These are phyloP conservation scores for Acer campestre DNA, from an alignment of 345 rosid genomes.

Conservation along the genomic window DNA sequence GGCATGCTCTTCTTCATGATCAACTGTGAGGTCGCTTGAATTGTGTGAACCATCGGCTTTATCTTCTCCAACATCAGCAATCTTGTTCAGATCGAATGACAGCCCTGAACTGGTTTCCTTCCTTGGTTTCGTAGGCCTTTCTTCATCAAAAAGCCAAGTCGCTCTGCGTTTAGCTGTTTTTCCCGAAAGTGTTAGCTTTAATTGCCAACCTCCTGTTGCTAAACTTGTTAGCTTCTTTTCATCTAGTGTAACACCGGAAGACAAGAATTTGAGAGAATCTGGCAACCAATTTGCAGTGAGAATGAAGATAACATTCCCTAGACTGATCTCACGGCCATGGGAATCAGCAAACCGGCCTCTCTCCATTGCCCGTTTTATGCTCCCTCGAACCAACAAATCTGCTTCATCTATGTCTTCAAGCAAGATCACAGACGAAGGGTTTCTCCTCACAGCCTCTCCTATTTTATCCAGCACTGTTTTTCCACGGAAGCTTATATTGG, in stretches of 20 bases:
- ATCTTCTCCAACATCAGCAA: constrained; percentile 62
- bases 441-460: constrained; percentile 76
- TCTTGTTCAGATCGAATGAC: constrained; percentile 81
- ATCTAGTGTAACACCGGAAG: constrained; percentile 41
- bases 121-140: constrained; percentile 56
- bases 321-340: constrained; percentile 90
- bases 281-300: constrained; percentile 70
- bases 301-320: constrained; percentile 82
- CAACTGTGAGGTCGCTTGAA: constrained; percentile 86
- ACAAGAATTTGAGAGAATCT: constrained; percentile 36
- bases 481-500: constrained; percentile 61
- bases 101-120: constrained; percentile 46
- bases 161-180: constrained; percentile 72
- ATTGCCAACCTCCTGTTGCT: constrained; percentile 67
- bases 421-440: constrained; percentile 78
- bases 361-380: constrained; percentile 87
- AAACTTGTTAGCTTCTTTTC: constrained; percentile 64
- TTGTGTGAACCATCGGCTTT: constrained; percentile 74
- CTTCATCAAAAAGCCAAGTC: constrained; percentile 60
- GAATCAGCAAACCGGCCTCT: constrained; percentile 88
- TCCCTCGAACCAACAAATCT: constrained; percentile 63
- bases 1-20: constrained; percentile 70
- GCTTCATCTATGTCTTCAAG: constrained; percentile 92
- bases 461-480: constrained; percentile 80
- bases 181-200: constrained; percentile 61